These are phyloP conservation scores for Hysterangium stoloniferum DNA, from an alignment of 768 basidiomycete species.

Conservation along the genomic window DNA sequence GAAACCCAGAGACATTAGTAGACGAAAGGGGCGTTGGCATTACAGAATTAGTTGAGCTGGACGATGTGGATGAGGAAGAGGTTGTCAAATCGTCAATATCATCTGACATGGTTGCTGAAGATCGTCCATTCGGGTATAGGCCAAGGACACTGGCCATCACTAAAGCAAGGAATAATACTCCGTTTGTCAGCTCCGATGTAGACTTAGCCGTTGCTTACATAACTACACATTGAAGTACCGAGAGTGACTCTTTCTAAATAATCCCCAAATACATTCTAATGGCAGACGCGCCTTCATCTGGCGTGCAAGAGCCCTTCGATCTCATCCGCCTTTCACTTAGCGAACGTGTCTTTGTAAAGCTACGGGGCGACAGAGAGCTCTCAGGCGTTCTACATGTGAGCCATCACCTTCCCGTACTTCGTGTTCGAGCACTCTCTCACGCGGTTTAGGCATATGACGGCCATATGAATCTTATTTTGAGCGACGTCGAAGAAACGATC, in stretches of 20 bases:
- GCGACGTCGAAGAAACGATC: conserved; percentile 95
- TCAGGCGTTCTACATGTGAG: conserved; percentile 88
- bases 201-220: no score
- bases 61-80: background rate
- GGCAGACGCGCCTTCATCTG: conserved; percentile 51
- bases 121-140: no score
- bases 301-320: conserved; percentile 95
- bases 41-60: background rate
- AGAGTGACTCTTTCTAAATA: no score
- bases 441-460: conserved; percentile 89
- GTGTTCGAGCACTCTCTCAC: background rate
- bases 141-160: no score
- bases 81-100: no score
- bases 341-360: conserved; percentile 97
- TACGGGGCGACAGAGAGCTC: conserved; percentile 89
- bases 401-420: conserved; percentile 8
- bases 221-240: no score
- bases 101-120: no score
- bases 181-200: no score
- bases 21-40: background rate
- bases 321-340: conserved; percentile 92
- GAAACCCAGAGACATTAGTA: conserved; percentile 30
- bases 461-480: conserved; percentile 99
- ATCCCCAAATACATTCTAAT: no score
- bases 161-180: no score